A percentile compares a stretch with the other conserved stretches of the same genome.
Evolutionary conservation across 306 rosid genomes (phyloP).

Genomic region (Comarum palustre): DNA sequence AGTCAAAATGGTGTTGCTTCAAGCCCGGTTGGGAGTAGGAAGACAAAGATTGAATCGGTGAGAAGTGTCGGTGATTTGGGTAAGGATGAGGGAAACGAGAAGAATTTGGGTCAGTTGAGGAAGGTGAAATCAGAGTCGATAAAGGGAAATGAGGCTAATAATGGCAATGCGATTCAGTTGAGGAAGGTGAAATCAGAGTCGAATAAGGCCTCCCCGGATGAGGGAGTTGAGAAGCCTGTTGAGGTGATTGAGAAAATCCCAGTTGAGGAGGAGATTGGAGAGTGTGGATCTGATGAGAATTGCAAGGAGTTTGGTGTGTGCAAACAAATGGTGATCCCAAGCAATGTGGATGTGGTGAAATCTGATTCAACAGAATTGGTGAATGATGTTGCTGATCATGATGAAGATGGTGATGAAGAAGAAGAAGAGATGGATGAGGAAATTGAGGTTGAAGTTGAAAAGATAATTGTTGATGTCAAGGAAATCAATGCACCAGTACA

Average conservation of each 20-base stretch:
- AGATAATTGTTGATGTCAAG: constrained; percentile 53
- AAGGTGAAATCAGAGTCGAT: constrained; percentile 50
- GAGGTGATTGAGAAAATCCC: constrained; percentile 40
- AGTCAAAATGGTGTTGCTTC: constrained; percentile 24
- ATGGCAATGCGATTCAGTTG: constrained; percentile 29
- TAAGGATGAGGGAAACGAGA: constrained; percentile 31
- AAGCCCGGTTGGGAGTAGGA: constrained; percentile 38
- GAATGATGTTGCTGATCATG: constrained; percentile 9
- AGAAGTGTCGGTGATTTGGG: constrained; percentile 25
- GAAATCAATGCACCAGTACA: constrained; percentile 47
- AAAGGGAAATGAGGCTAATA: constrained; percentile 20
- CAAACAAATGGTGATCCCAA: constrained; percentile 49
- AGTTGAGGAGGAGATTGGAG: constrained; percentile 35
- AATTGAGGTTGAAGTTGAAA: constrained; percentile 37
- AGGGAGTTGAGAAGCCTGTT: constrained; percentile 24
- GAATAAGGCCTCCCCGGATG: constrained; percentile 12
- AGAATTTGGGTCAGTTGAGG: constrained; percentile 34
- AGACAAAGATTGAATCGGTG: constrained; percentile 34
- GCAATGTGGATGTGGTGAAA: constrained; percentile 22
- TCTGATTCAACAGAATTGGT: constrained; percentile 32
- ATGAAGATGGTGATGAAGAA: constrained; percentile 23
- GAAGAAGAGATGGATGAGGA: constrained; percentile 28
- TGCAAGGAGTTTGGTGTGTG: constrained; percentile 55
- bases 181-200: constrained; percentile 42
- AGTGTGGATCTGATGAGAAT: constrained; percentile 35